phyloP scores from a whole-genome alignment of 2,329 filamentous ascomycete species.

The Paracamarosporium sp. region DNA sequence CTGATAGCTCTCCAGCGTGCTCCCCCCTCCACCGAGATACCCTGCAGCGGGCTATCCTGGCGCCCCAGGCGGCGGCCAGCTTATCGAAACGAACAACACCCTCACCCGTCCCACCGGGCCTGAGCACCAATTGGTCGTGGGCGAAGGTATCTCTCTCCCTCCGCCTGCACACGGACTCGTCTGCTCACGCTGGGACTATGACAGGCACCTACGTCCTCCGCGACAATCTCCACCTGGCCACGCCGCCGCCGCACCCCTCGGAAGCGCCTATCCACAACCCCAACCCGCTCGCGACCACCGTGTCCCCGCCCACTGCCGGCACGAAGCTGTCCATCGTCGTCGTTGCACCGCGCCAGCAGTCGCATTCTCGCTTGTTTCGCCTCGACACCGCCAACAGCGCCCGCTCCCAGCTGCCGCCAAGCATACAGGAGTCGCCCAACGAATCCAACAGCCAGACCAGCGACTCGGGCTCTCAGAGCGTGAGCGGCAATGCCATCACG shows the following conservation, averaged over 20 bases:
- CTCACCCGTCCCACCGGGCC: conserved; percentile 79
- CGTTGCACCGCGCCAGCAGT: conserved; percentile 63
- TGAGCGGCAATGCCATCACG: conserved; percentile 38
- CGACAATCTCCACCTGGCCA: conserved; percentile 90
- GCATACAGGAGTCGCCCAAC: conserved; percentile 53
- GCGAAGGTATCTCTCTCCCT: conserved; percentile 75
- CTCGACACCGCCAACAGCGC: conserved; percentile 50
- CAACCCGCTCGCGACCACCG: conserved; percentile 87
- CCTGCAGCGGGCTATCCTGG: conserved; percentile 77
- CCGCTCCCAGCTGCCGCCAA: conserved; percentile 51
- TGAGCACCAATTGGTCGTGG: conserved; percentile 89
- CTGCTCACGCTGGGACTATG: conserved; percentile 33
- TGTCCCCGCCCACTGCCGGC: conserved; percentile 82
- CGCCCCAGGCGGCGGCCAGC: conserved; percentile 71
- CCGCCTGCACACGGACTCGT: conserved; percentile 1
- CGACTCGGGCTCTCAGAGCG: conserved; percentile 52
- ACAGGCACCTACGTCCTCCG: conserved; percentile 86
- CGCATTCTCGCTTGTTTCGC: conserved; percentile 51
- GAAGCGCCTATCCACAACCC: conserved; percentile 86
- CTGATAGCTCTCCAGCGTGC: conserved; percentile 56
- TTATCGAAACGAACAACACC: conserved; percentile 94
- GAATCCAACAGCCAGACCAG: conserved; percentile 54
- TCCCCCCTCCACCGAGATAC: conserved; percentile 86
- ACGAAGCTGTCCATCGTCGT: conserved; percentile 82
- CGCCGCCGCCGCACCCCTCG: conserved; percentile 92